Base-by-base conservation (phyloP, 768 basidiomycete species). In the Bullera alba region DNA sequence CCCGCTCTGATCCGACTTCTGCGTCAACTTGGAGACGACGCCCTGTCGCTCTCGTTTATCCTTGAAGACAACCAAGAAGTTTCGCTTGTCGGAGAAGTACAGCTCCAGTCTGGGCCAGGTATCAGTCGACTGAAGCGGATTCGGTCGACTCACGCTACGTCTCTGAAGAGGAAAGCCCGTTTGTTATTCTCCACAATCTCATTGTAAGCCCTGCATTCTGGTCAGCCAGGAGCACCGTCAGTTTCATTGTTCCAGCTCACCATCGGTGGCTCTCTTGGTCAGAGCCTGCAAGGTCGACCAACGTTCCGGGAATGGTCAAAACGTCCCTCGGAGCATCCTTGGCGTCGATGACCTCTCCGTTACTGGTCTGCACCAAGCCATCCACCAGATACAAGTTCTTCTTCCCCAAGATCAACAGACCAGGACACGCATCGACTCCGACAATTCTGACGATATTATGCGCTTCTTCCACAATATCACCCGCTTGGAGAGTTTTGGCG, bases 341-440 rank as follows among this genome's bases (percentile, higher is more conserved):
- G 2, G 85, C 88, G 60, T 91, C 87, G 36, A 95, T 84, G 25
- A 95, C 81, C 65, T 91, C 89, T 0, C 88, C 89, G 26, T 82
- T 81, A n/a, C 84, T 81, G 48, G 82, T 83, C 69, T 91, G 85
- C 4, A 91, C 84, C 12, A 95, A 76, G 1, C 89, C 89, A 58
- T 96, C 90, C 15, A 93, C 72, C 77, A 95, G 85, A 60, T 95
- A 96, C 5, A 95, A 70, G 61, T 91, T 86, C 1, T 81, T 83
- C 38, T 79, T 80, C 12, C 90, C 92, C 15, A 91, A 79, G 43
- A 96, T 91, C 22, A 96, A 76, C 6, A 95, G 77, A 0, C 92
- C 91, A 50, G 90, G 89, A 53, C 84, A 88, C 15, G 88, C 87
- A 71, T 95, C 92, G 3, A 96, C 87, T 1, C 91, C 92, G 14